These are phyloP conservation scores for Cyclotella sp. DNA, from an alignment of 108 stramenopile species.

Conservation along the genomic window DNA sequence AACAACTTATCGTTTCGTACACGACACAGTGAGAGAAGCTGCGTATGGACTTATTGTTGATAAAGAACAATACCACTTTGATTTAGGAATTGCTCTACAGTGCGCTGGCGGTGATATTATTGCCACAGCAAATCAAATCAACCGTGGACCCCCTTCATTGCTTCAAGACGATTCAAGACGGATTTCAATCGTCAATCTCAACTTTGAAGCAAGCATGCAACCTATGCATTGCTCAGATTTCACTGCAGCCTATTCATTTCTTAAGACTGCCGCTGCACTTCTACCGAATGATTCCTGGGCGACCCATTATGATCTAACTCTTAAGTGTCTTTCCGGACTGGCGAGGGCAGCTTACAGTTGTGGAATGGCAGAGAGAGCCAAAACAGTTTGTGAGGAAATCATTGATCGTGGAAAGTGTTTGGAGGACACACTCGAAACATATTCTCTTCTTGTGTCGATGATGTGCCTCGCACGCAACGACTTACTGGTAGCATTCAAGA, in stretches of 20 bases:
- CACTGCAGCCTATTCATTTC: slow-evolving; percentile 30
- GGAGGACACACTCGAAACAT: no score
- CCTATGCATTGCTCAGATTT: slow-evolving; percentile 35
- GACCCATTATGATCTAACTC: slow-evolving; percentile 21
- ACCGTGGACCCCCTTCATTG: slow-evolving; percentile 10
- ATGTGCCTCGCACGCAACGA: no score
- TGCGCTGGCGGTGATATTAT: background rate
- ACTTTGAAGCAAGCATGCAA: slow-evolving; percentile 23
- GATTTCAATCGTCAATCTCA: slow-evolving; percentile 18
- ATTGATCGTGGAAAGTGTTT: no score
- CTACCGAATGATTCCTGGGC: slow-evolving; percentile 13
- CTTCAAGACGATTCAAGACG: background rate
- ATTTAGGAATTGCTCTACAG: slow-evolving; percentile 14
- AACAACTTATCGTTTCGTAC: slow-evolving; percentile 39
- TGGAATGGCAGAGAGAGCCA: slow-evolving; percentile 8
- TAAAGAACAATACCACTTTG: no score
- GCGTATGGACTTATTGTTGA: slow-evolving; percentile 56
- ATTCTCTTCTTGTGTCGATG: no score
- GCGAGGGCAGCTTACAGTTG: slow-evolving; percentile 11
- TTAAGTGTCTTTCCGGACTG: background rate
- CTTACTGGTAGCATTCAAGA: slow-evolving; percentile 14
- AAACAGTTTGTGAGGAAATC: background rate
- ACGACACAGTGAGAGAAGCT: slow-evolving; percentile 62
- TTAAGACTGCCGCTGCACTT: slow-evolving; percentile 3
- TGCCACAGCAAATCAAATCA: slow-evolving; percentile 17